phyloP scores from a whole-genome alignment of 495 filamentous ascomycete species.

The Letharia lupina region DNA sequence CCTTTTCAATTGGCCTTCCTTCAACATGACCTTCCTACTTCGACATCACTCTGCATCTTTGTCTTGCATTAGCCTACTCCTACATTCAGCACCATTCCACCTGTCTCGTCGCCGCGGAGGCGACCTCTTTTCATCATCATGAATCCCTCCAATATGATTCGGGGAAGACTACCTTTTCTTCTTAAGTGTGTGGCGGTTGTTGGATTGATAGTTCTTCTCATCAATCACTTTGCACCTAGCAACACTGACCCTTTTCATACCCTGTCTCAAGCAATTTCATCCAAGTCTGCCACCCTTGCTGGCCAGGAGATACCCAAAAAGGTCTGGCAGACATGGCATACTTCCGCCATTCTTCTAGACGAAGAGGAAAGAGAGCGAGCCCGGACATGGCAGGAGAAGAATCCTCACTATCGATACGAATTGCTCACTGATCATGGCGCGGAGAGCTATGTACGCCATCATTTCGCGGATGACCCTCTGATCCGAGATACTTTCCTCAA shows the following conservation, averaged over 20 bases:
- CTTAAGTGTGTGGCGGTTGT: background rate
- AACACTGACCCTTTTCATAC: background rate
- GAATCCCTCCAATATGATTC: background rate
- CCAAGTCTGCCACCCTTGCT: background rate
- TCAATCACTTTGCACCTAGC: background rate
- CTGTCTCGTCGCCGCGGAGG: background rate
- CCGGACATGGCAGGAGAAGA: slow-evolving; percentile 49
- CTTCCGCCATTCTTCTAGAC: slow-evolving; percentile 49
- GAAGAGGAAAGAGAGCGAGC: slow-evolving; percentile 44
- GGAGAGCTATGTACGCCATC: slow-evolving; percentile 48
- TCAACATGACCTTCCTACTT: background rate
- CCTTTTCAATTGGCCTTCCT: background rate
- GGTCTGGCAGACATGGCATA: slow-evolving; percentile 65
- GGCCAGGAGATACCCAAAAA: slow-evolving; percentile 28
- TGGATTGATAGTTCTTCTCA: background rate
- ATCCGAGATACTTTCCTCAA: slow-evolving; percentile 50
- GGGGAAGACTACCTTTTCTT: background rate
- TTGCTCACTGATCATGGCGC: slow-evolving; percentile 56
- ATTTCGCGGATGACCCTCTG: slow-evolving; percentile 46
- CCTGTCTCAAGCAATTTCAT: slow-evolving; percentile 1
- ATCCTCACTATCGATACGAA: slow-evolving; percentile 54
- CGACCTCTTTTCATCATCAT: background rate
- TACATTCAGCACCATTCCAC: background rate
- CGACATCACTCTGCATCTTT: background rate
- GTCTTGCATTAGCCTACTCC: background rate